Conservation (phyloP, 805 yeast species). For the Hanseniaspora occidentalis region DNA sequence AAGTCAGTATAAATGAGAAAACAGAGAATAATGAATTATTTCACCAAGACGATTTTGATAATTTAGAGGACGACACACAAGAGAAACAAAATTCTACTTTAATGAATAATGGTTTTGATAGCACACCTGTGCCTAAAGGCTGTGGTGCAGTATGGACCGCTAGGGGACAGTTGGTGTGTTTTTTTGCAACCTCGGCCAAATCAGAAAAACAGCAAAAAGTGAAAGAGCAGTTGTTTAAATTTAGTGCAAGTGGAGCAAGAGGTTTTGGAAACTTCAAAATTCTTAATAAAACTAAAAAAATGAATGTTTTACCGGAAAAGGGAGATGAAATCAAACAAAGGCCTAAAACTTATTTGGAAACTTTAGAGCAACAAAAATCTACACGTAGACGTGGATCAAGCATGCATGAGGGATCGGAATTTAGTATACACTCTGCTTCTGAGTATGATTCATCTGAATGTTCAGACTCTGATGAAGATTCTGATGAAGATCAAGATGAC, state of each 20-base stretch:
- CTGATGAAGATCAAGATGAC: slow-evolving; percentile 30
- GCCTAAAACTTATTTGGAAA: slow-evolving; percentile 24
- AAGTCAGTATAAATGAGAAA: not conserved
- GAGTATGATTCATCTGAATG: slow-evolving; percentile 3
- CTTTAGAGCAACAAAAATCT: slow-evolving; percentile 13
- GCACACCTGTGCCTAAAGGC: slow-evolving; percentile 84
- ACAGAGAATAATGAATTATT: slow-evolving; percentile 14
- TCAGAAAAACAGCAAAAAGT: slow-evolving; percentile 27
- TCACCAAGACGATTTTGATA: slow-evolving; percentile 23
- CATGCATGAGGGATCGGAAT: no score
- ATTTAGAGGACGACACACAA: slow-evolving; percentile 26
- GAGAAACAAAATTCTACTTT: slow-evolving; percentile 9
- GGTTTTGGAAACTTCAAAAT: slow-evolving; percentile 18
- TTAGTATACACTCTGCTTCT: no score
- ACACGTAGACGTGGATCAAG: no score
- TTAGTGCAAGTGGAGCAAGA: slow-evolving; percentile 15
- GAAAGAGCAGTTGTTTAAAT: slow-evolving; percentile 10
- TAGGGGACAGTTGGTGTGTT: slow-evolving; percentile 69
- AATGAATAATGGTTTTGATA: slow-evolving; percentile 35
- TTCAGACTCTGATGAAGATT: slow-evolving; percentile 15
- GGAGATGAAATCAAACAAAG: slow-evolving; percentile 5
- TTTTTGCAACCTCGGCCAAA: slow-evolving; percentile 50
- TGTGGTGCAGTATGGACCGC: slow-evolving; percentile 88
- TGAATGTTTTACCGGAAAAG: slow-evolving; percentile 2
- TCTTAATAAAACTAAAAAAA: not conserved